These are phyloP conservation scores for Rugosomyces carneus DNA, from an alignment of 1,284 basidiomycete species.

Conservation along the genomic window DNA sequence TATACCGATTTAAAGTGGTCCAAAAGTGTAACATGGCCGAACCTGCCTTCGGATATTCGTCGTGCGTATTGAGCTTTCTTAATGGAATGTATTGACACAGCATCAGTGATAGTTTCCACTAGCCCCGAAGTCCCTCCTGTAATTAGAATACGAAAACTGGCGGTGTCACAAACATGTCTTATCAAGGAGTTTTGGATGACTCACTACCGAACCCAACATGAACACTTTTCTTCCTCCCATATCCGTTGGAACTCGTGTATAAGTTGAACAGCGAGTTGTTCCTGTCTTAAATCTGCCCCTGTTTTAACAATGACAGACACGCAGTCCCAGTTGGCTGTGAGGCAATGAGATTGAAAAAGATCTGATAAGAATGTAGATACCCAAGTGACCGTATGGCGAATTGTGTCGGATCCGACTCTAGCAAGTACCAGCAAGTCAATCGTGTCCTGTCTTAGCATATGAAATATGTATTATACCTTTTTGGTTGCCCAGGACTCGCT, in stretches of 20 bases:
- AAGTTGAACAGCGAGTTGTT: conserved; percentile 94
- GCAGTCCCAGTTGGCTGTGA: conserved; percentile 70
- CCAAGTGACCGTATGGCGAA: conserved; percentile 94
- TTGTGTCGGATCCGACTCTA: conserved; percentile 85
- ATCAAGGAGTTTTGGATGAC: conserved; percentile 24
- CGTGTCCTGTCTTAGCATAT: neutral
- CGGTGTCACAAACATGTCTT: neutral
- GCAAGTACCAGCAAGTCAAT: neutral
- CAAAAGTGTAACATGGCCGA: conserved; percentile 82
- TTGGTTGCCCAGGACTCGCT: conserved; percentile 94
- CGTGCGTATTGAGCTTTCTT: conserved; percentile 98
- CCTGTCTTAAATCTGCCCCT: conserved; percentile 93
- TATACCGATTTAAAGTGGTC: conserved; percentile 86
- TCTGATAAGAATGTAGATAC: conserved; percentile 38
- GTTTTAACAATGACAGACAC: conserved; percentile 99
- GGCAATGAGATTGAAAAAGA: neutral
- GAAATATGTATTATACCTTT: conserved; percentile 50
- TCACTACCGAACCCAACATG: conserved; percentile 91
- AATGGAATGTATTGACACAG: conserved; percentile 97
- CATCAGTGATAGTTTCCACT: conserved; percentile 94
- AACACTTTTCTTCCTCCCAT: conserved; percentile 89
- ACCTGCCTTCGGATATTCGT: conserved; percentile 69
- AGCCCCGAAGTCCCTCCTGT: conserved; percentile 91
- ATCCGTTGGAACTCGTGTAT: conserved; percentile 92
- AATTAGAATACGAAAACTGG: conserved; percentile 81